Base-by-base conservation (phyloP, 148 eudicot genomes). In the Fallopia convolvulus region DNA sequence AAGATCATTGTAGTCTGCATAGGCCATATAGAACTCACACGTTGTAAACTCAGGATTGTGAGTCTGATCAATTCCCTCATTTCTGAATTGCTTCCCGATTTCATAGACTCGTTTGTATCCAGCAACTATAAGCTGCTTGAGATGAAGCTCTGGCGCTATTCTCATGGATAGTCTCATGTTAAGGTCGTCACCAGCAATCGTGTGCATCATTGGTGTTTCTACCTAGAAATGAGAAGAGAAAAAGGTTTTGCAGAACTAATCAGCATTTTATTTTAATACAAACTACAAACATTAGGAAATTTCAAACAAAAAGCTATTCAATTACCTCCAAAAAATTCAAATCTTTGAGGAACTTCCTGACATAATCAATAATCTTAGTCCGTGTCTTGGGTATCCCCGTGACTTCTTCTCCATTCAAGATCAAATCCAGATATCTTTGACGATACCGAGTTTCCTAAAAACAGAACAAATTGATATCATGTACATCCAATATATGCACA, bases 41-140 rank as follows among this genome's bases (percentile, higher is more conserved):
- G 97, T 91, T 5, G 99, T 95, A 80, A 95, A 95, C 80, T 95
- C 99, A 42, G 99, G 97, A 86, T 92, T 92, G 68, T 95, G 99
- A 4, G 99, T 95, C 83, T 91, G 82, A 80, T 95, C 99, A 74
- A 95, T 92, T 75, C 97, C 99, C 83, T 95, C 97, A 75, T 95
- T 92, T 78, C 99, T 88, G 77, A 95, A 95, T 74, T 91, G 97
- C 78, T 95, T 95, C 41, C 99, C 99, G 39, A 95, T 95, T 84
- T 95, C 97, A 82, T 95, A 95, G 10, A 95, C 97, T 77, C 97
- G 93, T 55, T 89, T 91, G 70, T 91, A 85, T 68, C 99, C 99
- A 82, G 97, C 97, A 76, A 92, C 97, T 78, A 92, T 89, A 41
- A 95, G 86, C 84, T 95, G 89, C 89, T 95, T 95, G n/a, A 95